Base-by-base conservation (phyloP, 1,139 yeast genomes). In the Lodderomyces oxycetoniae region DNA sequence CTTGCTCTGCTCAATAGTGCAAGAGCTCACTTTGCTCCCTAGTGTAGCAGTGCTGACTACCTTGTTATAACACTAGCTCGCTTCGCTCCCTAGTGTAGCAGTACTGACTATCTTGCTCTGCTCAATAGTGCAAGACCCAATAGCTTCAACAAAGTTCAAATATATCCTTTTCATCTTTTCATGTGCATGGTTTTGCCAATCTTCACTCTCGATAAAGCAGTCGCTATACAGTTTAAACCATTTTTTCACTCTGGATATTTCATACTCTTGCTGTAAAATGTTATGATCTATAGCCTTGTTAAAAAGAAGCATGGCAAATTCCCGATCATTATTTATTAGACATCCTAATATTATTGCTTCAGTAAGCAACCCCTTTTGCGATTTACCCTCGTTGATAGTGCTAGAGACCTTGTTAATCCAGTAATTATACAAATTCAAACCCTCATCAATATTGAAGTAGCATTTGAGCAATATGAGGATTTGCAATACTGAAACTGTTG, bases 201-300 rank as follows among this genome's bases (percentile, higher is more conserved):
- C 46, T 33, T 61, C 63, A 30, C 52, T 50, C 15, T 59, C 66
- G 3, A 37, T 53, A 44, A 53, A 67, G 1, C 73, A 64, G 17
- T 77, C 81, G 3, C 88, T 86, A 48, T 77, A 81, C 0, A 57
- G 59, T 43, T 74, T 74, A 48, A 80, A 67, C 4, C 66, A 45
- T 16, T 57, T 61, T 43, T 74, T 74, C 6, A 79, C 50, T 17
- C 53, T 50, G 13, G 61, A 59, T 4, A 64, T 53, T 30, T 77
- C 81, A 4, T 51, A 48, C 17, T 67, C 72, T 17, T 67, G 68
- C 11, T 50, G 49, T 1, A 79, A 38, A 1, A 74, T 45, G 48
- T 40, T 57, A 37, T 69, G 69, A 28, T 61, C 67, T 3, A 64
- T 49, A 1, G 81, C 75, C 44, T 77, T 79, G 28, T 75, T 78